Percentiles rank a stretch among this genome's conserved stretches.
phyloP scores from a whole-genome alignment of 441 rosid species.

The Hypseocharis bilobata region DNA sequence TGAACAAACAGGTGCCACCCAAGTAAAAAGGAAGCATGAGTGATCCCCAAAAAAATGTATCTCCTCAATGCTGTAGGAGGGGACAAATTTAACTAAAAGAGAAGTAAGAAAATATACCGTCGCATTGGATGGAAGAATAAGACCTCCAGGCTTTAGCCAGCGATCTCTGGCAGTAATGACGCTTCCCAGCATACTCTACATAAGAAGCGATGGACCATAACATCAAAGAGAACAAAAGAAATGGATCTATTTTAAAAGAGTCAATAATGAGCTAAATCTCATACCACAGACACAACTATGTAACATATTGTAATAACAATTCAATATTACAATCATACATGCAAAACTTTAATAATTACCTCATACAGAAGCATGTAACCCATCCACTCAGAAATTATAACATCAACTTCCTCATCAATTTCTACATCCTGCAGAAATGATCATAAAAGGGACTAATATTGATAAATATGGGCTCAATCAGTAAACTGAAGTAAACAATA shows the following conservation, averaged over 20 bases:
- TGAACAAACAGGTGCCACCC: not conserved
- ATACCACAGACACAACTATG: slow-evolving; percentile 4
- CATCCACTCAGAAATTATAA: slow-evolving; percentile 96
- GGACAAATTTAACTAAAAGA: not conserved
- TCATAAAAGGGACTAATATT: not conserved
- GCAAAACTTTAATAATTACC: slow-evolving; percentile 35
- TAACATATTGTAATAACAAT: slow-evolving; percentile 5
- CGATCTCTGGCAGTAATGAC: slow-evolving; percentile 94
- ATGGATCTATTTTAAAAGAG: slow-evolving; percentile 7
- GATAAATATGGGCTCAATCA: not conserved
- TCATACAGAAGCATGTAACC: slow-evolving; percentile 97
- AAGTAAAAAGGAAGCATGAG: not conserved
- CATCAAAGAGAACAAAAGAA: slow-evolving; percentile 8
- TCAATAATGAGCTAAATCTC: slow-evolving; percentile 1
- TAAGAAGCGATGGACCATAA: not conserved
- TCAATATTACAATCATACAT: slow-evolving; percentile 5
- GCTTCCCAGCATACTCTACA: slow-evolving; percentile 95
- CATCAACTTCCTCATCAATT: slow-evolving; percentile 86
- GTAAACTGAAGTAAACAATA: not conserved
- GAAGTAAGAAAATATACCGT: slow-evolving; percentile 39
- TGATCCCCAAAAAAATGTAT: not conserved
- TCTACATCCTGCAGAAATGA: slow-evolving; percentile 67
- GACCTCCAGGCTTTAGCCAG: slow-evolving; percentile 87
- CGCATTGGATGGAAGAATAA: slow-evolving; percentile 88
- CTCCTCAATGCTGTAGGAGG: not conserved